phyloP scores from a whole-genome alignment of 2,329 filamentous ascomycete genomes.

The Penicillium sp. region DNA sequence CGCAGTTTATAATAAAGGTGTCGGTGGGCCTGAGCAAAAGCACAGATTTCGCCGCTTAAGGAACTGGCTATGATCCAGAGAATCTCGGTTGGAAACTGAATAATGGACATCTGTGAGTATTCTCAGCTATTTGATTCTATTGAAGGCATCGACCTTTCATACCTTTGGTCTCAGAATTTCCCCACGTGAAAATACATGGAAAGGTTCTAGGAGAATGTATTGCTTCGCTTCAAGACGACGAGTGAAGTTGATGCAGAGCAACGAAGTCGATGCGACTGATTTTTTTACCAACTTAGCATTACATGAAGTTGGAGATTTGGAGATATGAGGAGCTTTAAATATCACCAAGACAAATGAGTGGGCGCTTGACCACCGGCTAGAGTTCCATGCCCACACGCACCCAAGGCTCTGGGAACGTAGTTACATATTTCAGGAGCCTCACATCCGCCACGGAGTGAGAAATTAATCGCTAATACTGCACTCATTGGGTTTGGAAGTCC shows the following conservation, averaged over 20 bases:
- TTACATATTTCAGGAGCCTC: not conserved
- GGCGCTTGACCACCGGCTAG: not conserved
- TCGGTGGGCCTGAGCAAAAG: too few relatives aligned
- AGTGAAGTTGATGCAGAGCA: too few relatives aligned
- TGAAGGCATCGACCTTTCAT: slow-evolving; percentile 4
- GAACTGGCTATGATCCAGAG: too few relatives aligned
- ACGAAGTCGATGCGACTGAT: not conserved
- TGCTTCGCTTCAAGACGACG: too few relatives aligned
- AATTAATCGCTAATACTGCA: not conserved
- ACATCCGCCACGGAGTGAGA: not conserved
- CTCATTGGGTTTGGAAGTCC: not conserved
- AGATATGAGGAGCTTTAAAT: not conserved
- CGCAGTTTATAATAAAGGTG: too few relatives aligned
- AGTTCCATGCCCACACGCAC: not conserved
- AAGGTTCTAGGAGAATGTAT: too few relatives aligned
- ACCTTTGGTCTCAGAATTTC: not conserved
- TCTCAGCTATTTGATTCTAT: too few relatives aligned
- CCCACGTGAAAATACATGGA: not conserved
- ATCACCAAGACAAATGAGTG: not conserved
- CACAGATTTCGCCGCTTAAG: too few relatives aligned
- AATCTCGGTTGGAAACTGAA: too few relatives aligned
- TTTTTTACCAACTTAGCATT: not conserved
- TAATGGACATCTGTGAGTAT: too few relatives aligned
- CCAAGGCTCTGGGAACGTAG: not conserved
- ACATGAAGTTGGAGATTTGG: not conserved